Evolutionary conservation across 306 rosid genomes (phyloP), one percentile per base, ranked within the genome.

Genomic region (Rosa rugosa): DNA sequence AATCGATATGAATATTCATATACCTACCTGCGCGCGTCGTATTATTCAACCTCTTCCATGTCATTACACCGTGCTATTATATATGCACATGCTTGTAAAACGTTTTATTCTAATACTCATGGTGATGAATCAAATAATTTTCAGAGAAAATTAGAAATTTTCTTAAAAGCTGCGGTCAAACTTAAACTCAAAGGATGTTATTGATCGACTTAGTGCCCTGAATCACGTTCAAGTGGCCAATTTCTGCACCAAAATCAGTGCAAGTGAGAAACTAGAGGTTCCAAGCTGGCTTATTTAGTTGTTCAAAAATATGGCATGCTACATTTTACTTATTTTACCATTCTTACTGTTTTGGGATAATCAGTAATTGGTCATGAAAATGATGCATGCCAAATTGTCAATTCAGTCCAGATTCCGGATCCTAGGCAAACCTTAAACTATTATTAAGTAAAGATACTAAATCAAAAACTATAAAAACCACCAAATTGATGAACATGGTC

Each of bases 181-280:
- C 79, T 63, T 44, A 20, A 63, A 31, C 79, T 46, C 27, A 20
- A 42, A 49, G 69, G 80, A 65, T 80, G 82, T 72, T 78, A 71
- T 49, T 8, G 51, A 60, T 54, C 71, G 36, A 57, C 59, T 27
- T 6, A 68, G 50, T 67, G 75, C 46, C 87, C 97, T 80, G 87
- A 87, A 88, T 84, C 83, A 78, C 69, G 91, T 79, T 83, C 89
- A 85, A 70, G 53, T 72, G 81, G 89, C 80, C 78, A 77, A 87
- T 84, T 13, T 82, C 82, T 82, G 91, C 96, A 89, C 90, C 73
- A 87, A 90, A 88, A 89, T 92, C 93, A 90, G 97, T 82, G 94
- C 38, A 42, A 85, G 78, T 69, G 87, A 85, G 89, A 84, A 88
- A 82, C 83, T 72, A 49, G 86, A 84, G 85, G 71, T 81, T 25